phyloP scores from a whole-genome alignment of 2,329 filamentous ascomycete species.

The Aureobasidium leucospermi region DNA sequence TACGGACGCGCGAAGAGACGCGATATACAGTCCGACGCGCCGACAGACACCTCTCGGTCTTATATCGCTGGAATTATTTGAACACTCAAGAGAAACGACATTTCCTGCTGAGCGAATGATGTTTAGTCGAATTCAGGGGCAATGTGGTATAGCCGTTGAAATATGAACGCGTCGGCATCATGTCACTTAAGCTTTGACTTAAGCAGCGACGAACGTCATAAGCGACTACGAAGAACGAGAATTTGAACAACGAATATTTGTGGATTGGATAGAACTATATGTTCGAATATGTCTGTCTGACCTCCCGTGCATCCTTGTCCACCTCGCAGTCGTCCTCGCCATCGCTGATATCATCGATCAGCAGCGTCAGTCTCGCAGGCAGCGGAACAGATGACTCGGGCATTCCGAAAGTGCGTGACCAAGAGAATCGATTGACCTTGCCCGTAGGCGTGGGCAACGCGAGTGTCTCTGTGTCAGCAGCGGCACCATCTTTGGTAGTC shows the following conservation, averaged over 20 bases:
- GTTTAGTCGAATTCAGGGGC: neutral
- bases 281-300: neutral
- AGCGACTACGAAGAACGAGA: neutral
- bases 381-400: neutral
- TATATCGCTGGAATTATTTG: no score
- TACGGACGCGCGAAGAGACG: no score
- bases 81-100: no score
- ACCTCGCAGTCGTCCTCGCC: neutral
- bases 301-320: neutral
- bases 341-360: constrained; percentile 7
- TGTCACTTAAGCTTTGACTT: neutral
- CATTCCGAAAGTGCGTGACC: neutral
- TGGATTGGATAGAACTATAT: neutral
- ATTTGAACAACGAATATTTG: neutral
- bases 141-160: neutral
- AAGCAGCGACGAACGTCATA: neutral
- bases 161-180: neutral
- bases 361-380: neutral
- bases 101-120: no score
- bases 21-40: no score
- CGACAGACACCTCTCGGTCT: no score
- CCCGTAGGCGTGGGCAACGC: neutral
- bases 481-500: neutral
- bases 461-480: neutral
- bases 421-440: neutral